Base-by-base conservation (phyloP, 441 rosid genomes). In the Geranium incanum region DNA sequence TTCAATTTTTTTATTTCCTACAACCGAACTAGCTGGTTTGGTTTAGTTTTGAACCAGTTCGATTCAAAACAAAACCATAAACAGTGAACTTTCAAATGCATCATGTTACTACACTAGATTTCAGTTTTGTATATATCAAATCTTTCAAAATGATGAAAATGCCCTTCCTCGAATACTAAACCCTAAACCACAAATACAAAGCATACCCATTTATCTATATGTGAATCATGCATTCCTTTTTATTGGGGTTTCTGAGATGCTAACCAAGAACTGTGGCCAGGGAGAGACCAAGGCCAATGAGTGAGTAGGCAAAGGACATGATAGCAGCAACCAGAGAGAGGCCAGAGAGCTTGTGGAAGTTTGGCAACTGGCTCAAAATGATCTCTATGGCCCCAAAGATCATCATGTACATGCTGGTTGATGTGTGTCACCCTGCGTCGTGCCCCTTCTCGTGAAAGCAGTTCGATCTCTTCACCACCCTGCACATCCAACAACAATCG, bases 301-400 rank as follows among this genome's bases (percentile, higher is more conserved):
- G 0, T 0, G 87, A 72, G 70, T 84, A 84, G 4, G 74, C 78
- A 37, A 84, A 84, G 18, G 85, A 81, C 85, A 84, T 81, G 28
- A 71, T 63, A 0, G 85, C 81, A 16, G 85, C 87, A 0, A 84
- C 16, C 11, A 77, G 39, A 28, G 87, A 84, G 69, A 84, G 85
- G 69, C 75, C 74, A 8, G 76, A 68, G 1, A 84, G 85, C 72
- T 81, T 60, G 50, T 82, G 74, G 36, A 80, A 82, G 69, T 77
- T 74, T 0, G 85, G 87, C 12, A 78, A 74, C 70, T 84, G 84
- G 74, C 84, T 74, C n/a, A 80, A 55, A n/a, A 82, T 5, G 12
- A 82, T 68, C 74, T 84, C 66, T 15, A 72, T 50, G 38, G 80
- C 64, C 19, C 80, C 85, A 63, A 82, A 82, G 71, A 75, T 75